Conservation (phyloP, 2,329 filamentous ascomycete species). For the Xylogone sp. region DNA sequence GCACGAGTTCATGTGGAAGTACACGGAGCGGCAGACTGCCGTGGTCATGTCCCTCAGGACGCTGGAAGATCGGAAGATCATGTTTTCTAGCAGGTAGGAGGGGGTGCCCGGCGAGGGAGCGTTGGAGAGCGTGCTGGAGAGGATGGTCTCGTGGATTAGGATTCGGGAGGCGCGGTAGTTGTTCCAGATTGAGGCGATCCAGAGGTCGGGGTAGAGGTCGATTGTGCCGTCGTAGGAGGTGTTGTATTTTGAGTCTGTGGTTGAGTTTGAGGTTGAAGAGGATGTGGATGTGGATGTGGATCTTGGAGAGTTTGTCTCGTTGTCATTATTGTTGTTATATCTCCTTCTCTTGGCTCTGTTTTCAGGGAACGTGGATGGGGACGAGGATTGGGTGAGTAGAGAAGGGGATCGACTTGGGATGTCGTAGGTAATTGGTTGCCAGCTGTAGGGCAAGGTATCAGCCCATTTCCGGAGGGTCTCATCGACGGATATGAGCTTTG, state of each 20-base stretch:
- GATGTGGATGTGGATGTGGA: too few species aligned
- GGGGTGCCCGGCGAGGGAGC: background rate
- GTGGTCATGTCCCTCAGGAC: background rate
- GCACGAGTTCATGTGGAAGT: background rate
- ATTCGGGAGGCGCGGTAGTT: background rate
- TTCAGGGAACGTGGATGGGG: too few species aligned
- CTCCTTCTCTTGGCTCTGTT: too few species aligned
- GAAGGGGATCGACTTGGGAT: background rate
- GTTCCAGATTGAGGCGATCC: conserved; percentile 1
- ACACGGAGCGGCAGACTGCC: background rate
- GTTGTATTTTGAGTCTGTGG: background rate
- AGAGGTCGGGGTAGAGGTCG: background rate
- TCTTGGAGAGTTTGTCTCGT: too few species aligned
- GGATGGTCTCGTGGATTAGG: background rate
- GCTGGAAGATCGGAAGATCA: background rate
- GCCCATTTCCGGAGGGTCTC: background rate
- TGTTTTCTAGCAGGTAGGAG: background rate
- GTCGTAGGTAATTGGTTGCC: background rate
- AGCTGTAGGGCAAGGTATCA: background rate
- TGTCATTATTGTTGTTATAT: too few species aligned
- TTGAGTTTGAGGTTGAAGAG: too few species aligned
- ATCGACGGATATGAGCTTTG: background rate
- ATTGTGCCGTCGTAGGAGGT: background rate
- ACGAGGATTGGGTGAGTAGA: too few species aligned
- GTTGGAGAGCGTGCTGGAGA: background rate